A percentile compares a stretch with the other conserved stretches of the same genome.
Evolutionary conservation across 768 basidiomycete genomes (phyloP).

Genomic region (Sporobolomyces pararoseus): DNA sequence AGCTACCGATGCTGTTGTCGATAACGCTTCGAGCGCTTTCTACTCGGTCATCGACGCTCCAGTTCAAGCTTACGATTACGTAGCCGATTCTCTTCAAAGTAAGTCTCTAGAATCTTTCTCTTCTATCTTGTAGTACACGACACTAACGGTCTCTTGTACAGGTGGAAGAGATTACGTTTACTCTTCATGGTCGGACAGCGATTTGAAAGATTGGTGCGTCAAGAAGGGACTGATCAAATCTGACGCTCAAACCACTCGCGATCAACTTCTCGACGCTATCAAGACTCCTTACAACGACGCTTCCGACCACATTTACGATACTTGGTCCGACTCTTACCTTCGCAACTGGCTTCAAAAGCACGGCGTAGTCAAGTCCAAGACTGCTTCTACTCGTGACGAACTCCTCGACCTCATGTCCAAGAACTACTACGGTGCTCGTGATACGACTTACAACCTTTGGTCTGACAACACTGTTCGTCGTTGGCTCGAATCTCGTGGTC

Average conservation of each 20-base stretch:
- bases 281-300: slow-evolving; percentile 63
- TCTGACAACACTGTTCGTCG: slow-evolving; percentile 42
- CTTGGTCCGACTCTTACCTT: slow-evolving; percentile 82
- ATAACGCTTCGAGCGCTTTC: slow-evolving; percentile 35
- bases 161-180: slow-evolving; percentile 80
- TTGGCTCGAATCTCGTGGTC: slow-evolving; percentile 42
- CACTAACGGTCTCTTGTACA: slow-evolving; percentile 53
- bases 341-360: slow-evolving; percentile 79
- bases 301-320: slow-evolving; percentile 67
- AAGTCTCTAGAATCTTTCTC: not conserved
- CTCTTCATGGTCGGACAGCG: slow-evolving; percentile 64
- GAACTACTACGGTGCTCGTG: slow-evolving; percentile 64
- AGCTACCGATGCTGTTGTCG: slow-evolving; percentile 39
- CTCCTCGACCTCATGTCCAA: slow-evolving; percentile 66
- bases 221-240: slow-evolving; percentile 69
- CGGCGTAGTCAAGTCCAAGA: slow-evolving; percentile 63
- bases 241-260: slow-evolving; percentile 57
- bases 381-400: slow-evolving; percentile 61
- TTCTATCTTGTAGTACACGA: not conserved
- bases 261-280: slow-evolving; percentile 68
- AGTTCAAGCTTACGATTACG: slow-evolving; percentile 41
- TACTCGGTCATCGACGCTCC: slow-evolving; percentile 43
- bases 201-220: slow-evolving; percentile 67
- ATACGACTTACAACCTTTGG: slow-evolving; percentile 43
- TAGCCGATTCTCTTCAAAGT: slow-evolving; percentile 28